These are phyloP conservation scores for Boletus coccyginus DNA, from an alignment of 768 basidiomycete species.

Conservation along the genomic window DNA sequence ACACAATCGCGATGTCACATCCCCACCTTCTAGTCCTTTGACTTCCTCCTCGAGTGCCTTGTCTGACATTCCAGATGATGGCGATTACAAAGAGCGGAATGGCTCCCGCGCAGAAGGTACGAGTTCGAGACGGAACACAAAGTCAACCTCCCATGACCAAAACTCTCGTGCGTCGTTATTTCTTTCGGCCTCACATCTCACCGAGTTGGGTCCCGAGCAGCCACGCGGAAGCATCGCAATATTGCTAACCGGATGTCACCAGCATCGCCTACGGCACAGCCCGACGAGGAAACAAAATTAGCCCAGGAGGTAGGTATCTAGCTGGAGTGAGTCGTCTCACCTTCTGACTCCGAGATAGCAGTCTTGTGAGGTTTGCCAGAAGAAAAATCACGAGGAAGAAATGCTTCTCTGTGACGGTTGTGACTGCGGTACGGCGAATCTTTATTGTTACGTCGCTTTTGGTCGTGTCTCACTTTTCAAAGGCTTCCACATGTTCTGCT, in stretches of 20 bases:
- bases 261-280: conserved; percentile 21
- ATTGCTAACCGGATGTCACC: conserved; percentile 21
- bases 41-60: conserved; percentile 76
- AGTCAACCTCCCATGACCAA: conserved; percentile 53
- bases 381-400: conserved; percentile 82
- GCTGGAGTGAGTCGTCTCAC: conserved; percentile 13
- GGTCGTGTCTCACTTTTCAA: conserved; percentile 16
- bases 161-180: conserved; percentile 33
- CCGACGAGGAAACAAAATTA: conserved; percentile 39
- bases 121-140: conserved; percentile 50
- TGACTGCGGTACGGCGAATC: conserved; percentile 58
- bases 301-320: conserved; percentile 50
- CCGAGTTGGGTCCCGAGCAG: conserved; percentile 21
- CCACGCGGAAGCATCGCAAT: conserved; percentile 33
- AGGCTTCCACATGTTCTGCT: conserved; percentile 98
- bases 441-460: conserved; percentile 7
- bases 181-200: conserved; percentile 4
- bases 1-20: conserved; percentile 45
- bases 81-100: conserved; percentile 56
- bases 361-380: conserved; percentile 92
- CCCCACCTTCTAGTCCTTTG: conserved; percentile 70
- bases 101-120: conserved; percentile 38
- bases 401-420: conserved; percentile 93
- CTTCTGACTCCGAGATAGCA: conserved; percentile 45
- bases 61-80: conserved; percentile 79